phyloP scores from a whole-genome alignment of 768 basidiomycete species.

The Lactifluus pinguis region DNA sequence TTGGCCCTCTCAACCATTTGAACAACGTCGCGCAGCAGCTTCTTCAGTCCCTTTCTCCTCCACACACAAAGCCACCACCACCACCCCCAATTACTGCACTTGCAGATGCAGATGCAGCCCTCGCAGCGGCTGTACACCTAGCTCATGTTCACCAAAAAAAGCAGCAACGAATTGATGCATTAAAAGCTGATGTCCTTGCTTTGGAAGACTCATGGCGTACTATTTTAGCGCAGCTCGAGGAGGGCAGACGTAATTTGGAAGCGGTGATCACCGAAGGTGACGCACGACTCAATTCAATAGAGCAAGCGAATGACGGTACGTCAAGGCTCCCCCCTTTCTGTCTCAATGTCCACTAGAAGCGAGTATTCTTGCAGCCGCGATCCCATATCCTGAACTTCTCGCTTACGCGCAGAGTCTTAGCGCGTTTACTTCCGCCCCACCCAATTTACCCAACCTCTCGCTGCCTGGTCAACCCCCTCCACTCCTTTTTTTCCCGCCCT shows the following conservation, averaged over 20 bases:
- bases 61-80: conserved; percentile 52
- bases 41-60: conserved; percentile 64
- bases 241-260: conserved; percentile 61
- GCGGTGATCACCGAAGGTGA: conserved; percentile 68
- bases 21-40: conserved; percentile 58
- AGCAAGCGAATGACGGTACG: conserved; percentile 62
- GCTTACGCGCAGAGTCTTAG: conserved; percentile 80
- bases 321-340: neutral
- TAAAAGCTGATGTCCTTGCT: conserved; percentile 62
- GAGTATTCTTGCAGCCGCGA: conserved; percentile 41
- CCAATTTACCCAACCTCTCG: conserved; percentile 71
- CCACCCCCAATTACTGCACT: conserved; percentile 50
- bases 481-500: conserved; percentile 81
- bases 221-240: conserved; percentile 55
- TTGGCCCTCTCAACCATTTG: conserved; percentile 52
- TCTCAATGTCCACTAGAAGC: neutral
- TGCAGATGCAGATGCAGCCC: conserved; percentile 48
- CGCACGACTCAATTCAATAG: conserved; percentile 57
- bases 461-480: conserved; percentile 66
- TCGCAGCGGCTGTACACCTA: conserved; percentile 57
- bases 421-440: conserved; percentile 81
- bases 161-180: conserved; percentile 61
- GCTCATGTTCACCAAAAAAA: conserved; percentile 67
- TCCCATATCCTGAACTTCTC: conserved; percentile 75
- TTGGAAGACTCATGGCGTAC: conserved; percentile 61